A percentile compares a stretch with the other conserved stretches of the same genome.
Evolutionary conservation across 805 yeast species (phyloP).

Genomic region (Teunomyces panamensis): DNA sequence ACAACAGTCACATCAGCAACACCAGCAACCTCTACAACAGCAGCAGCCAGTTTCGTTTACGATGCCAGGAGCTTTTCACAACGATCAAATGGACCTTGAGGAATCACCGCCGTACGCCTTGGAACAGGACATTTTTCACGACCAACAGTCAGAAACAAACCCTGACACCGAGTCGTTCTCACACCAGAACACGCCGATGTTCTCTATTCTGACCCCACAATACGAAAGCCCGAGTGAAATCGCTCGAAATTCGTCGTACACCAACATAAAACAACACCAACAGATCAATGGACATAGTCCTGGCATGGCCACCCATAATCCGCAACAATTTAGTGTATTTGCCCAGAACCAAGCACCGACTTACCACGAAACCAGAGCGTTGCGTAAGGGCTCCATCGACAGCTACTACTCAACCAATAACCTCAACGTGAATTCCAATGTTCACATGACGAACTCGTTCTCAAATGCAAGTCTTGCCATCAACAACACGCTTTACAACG

Average conservation of each 20-base stretch:
- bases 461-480: constrained; percentile 6
- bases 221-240: neutral
- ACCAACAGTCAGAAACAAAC: constrained; percentile 6
- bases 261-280: constrained; percentile 4
- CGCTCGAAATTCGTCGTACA: neutral
- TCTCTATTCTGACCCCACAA: neutral
- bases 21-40: neutral
- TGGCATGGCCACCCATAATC: neutral
- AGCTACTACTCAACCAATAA: constrained; percentile 13
- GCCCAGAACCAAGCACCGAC: neutral
- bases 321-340: neutral
- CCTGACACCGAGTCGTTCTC: constrained; percentile 7
- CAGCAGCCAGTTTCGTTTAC: constrained; percentile 9
- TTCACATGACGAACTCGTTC: constrained; percentile 7
- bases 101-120: constrained; percentile 37
- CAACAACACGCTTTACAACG: constrained; percentile 14
- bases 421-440: neutral
- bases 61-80: constrained; percentile 30
- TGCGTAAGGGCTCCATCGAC: constrained; percentile 14
- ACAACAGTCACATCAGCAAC: neutral
- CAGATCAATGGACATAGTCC: neutral
- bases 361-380: neutral
- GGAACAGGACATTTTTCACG: constrained; percentile 24
- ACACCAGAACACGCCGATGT: constrained; percentile 4
- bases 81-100: constrained; percentile 33